Base-by-base conservation (phyloP, 768 basidiomycete genomes). In the Suillus cothurnatus region DNA sequence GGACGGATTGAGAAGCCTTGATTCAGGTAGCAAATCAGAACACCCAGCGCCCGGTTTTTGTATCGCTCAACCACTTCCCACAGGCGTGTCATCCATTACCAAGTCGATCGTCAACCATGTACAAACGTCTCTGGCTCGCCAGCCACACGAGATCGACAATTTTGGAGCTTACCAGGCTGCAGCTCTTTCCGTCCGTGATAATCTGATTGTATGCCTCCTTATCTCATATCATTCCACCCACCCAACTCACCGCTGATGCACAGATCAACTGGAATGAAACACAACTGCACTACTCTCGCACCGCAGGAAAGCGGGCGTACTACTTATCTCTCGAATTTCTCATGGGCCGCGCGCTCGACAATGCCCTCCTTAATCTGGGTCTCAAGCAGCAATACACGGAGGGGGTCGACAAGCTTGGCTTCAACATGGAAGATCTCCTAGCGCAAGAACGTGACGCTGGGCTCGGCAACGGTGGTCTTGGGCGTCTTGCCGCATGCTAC, bases 401-500 rank as follows among this genome's bases (percentile, higher is more conserved):
- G 3, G 87, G 91, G 12, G 77, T 93, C 61, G 72, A 86, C 31
- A 81, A 87, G 66, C 92, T 99, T 67, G 97, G 97, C 2, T 99
- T 98, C 81, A 87, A 82, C 73, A 85, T 96, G 67, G 94, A 95
- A 76, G 94, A 96, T 71, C 79, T 96, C 53, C 81, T 97, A 61
- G 92, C 90, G 55, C 82, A 90, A 72, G 97, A 99, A 76, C 89
- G 96, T 58, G 97, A 99, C 72, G 95, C 97, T 1, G 97, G 88
- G 9, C 85, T 98, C 14, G 97, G 97, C 6, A 97, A 98, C 75
- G 96, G 96, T 68, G 97, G 97, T 64, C 85, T 98, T 11, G 97
- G 97, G 0, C 92, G 97, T 36, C 86, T 99, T 53, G 97, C 97
- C 0, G 97, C 97, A 0, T 99, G 97, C 80, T 99, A 98, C 75